phyloP scores from a whole-genome alignment of 192 early-diverging fungal species.

The Backusella tuberculispora region DNA sequence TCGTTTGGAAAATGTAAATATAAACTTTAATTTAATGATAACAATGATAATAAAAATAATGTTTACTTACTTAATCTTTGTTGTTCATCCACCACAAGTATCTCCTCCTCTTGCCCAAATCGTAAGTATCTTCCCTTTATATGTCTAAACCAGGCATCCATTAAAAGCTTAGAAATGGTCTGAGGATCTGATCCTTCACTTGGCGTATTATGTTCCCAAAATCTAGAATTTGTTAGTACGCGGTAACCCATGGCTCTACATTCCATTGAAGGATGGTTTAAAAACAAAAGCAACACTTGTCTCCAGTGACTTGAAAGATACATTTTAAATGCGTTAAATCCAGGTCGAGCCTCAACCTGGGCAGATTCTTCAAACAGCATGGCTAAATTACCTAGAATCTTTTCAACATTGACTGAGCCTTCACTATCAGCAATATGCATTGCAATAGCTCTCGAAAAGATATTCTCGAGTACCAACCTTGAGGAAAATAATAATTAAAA shows the following conservation, averaged over 20 bases:
- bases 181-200: not conserved
- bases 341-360: not conserved
- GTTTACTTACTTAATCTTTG: slow-evolving; percentile 9
- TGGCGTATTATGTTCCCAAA: slow-evolving; percentile 17
- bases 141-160: slow-evolving; percentile 40
- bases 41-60: not conserved
- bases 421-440: slow-evolving; percentile 35
- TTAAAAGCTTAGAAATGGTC: slow-evolving; percentile 16
- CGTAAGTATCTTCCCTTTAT: slow-evolving; percentile 25
- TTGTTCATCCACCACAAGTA: slow-evolving; percentile 6
- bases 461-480: slow-evolving; percentile 32
- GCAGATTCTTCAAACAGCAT: slow-evolving; percentile 32
- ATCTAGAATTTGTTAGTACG: slow-evolving; percentile 24
- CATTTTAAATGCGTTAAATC: slow-evolving; percentile 18
- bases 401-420: slow-evolving; percentile 24
- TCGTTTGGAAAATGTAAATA: not conserved
- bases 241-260: slow-evolving; percentile 36
- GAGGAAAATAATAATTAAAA: not conserved
- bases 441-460: slow-evolving; percentile 31
- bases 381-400: slow-evolving; percentile 32
- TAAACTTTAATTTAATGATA: not conserved
- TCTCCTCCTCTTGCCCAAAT: slow-evolving; percentile 25
- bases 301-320: slow-evolving; percentile 36
- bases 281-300: slow-evolving; percentile 34
- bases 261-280: slow-evolving; percentile 38